Evolutionary conservation across 805 yeast species (phyloP), one percentile per base, ranked within the genome.

Genomic region (Suhomyces vadensis): DNA sequence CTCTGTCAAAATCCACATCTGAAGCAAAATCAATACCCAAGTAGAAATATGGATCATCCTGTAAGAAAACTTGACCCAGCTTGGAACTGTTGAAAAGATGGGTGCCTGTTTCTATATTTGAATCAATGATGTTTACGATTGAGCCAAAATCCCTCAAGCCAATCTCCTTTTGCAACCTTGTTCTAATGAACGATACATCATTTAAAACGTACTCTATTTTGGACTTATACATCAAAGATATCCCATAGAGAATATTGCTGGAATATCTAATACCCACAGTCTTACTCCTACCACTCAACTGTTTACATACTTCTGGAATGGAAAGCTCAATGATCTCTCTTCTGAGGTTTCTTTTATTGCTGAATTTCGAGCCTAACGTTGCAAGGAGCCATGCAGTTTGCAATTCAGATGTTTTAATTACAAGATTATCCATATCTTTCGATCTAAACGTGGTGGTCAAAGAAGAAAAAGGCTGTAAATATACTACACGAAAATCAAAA

Each of bases 171-270:
- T 10, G 24, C 17, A 49, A 27, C 26, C 40, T 37, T 14, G 42
- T 37, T 19, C 41, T 43, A n/a, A 45, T 20, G 3, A 40, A 35
- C 1, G 50, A 47, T 2, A 64, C 41, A 42, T 71, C 75, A 16
- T 52, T 53, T n/a, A 66, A 68, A 49, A 75, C 69, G 50, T 71
- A 73, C 3, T 71, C 72, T 0, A 76, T 69, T 54, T 82, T 77
- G 21, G 75, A 73, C 44, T 68, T 75, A 54, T 75, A 77, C 21
- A 73, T 64, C 36, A 80, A 49, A 1, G 78, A 62, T 1, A 77
- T 61, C 0, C 85, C 85, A 50, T 73, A 69, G 44, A 80, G 54
- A 7, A 80, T 56, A 39, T 60, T 71, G 0, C 82, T 73, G 0
- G 67, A 57, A 13, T 68, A 59, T 35, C 81, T 56, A 9, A 70